Base-by-base conservation (phyloP, 805 yeast species). In the Wickerhamiella azymoides region DNA sequence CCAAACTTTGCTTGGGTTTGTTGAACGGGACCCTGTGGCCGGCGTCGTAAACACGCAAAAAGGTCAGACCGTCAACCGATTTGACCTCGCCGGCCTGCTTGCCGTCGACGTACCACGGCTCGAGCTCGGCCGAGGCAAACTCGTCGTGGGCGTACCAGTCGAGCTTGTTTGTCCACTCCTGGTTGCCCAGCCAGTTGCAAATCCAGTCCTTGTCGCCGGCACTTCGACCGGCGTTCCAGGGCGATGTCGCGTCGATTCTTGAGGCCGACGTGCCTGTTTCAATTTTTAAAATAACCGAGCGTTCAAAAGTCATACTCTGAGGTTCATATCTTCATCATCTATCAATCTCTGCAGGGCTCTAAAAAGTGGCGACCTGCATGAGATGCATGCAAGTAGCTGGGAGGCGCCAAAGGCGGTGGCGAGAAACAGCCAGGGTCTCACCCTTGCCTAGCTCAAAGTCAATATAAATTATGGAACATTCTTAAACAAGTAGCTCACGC, bases 1-100 rank as follows among this genome's bases (percentile, higher is more conserved):
- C 86, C 52, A 81, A 69, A 2, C 94, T 67, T 57, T 72, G 70
- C 56, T 74, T 77, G 19, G 96, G 94, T 67, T 82, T 89, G 65
- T 88, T 89, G 58, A 67, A 80, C 14, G 96, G 96, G 50, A 85
- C 95, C 96, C 89, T 86, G 66, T 89, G 96, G 26, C 96, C 96
- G 45, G 93, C 96, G 51, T 77, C 89, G 57, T 70, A 88, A 6
- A 88, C 76, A 62, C 95, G 74, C 62, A 84, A 70, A 69, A 80
- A 89, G 3, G 94, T 82, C 54, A 88, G 76, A 49, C 74, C 70
- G 40, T 79, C 79, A 52, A 70, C 73, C 57, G 75, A 80, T 68
- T 84, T 85, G 25, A 78, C 80, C 57, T 80, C 76, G 49, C 97
- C 97, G 8, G 55, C 60, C 49, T 67, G 65, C 52, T 66, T 63